Percentiles rank a stretch among this genome's conserved stretches.
These are phyloP conservation scores for Salix exigua DNA, from an alignment of 345 rosid species.

Conservation along the genomic window DNA sequence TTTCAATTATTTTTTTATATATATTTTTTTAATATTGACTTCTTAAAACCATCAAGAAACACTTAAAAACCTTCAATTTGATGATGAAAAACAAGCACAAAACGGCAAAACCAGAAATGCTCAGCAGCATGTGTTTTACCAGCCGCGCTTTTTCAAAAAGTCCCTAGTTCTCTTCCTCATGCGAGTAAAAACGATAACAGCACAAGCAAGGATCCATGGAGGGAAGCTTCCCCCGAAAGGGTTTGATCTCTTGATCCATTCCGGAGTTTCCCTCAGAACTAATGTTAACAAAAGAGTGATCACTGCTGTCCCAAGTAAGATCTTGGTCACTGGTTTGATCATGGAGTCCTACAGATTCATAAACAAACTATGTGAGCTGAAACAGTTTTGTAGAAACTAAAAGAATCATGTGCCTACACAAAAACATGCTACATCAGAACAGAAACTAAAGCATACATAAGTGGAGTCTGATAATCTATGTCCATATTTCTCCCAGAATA, in stretches of 20 bases:
- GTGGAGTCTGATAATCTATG: neutral
- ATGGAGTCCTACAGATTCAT: conserved; percentile 67
- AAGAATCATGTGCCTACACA: neutral
- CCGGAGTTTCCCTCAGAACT: conserved; percentile 57
- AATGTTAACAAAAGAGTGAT: conserved; percentile 51
- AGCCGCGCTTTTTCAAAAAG: conserved; percentile 53
- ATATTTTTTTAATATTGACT: too few species aligned
- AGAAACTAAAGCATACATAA: neutral
- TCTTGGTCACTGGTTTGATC: conserved; percentile 79
- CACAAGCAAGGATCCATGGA: conserved; percentile 88
- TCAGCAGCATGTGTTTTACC: conserved; percentile 2
- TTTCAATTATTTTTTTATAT: too few species aligned
- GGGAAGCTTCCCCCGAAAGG: conserved; percentile 53
- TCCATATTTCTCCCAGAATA: neutral
- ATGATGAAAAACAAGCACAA: too few species aligned
- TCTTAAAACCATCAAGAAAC: too few species aligned
- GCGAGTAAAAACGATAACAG: conserved; percentile 82
- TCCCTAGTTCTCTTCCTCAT: conserved; percentile 85
- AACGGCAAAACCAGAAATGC: neutral
- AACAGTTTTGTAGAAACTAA: too few species aligned
- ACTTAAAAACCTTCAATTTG: too few species aligned
- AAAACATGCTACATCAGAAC: neutral
- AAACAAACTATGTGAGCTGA: neutral
- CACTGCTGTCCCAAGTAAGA: conserved; percentile 54
- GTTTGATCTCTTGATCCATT: conserved; percentile 52